Base-by-base conservation (phyloP, 805 yeast genomes). In the Sugiyamaella chiloensis region DNA sequence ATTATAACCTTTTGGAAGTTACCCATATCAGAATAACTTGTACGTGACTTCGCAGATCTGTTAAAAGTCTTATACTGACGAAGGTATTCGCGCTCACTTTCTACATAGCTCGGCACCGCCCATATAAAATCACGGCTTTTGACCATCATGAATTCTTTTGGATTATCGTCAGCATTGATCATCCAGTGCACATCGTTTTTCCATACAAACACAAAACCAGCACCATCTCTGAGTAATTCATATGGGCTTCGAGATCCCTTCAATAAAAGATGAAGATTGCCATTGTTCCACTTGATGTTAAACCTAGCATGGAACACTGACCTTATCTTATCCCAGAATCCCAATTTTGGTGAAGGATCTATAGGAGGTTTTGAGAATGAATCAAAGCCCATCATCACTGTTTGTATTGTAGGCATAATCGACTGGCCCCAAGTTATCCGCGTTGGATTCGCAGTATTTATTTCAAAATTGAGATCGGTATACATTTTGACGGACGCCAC, bases 241-340 rank as follows among this genome's bases (percentile, higher is more conserved):
- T 89, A 89, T 0, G 98, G 98, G 58, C 84, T 83, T 45, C 81
- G 73, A 0, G 91, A 79, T 1, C 95, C 93, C 60, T 87, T 85
- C 59, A 68, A 54, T 31, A 61, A 48, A 9, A 69, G 53, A 46
- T 62, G 60, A n/a, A 69, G 61, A 4, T 69, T 76, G 1, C 75
- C 68, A 19, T 76, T 64, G 2, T 66, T 65, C 73, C 86, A 76
- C 12, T 66, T 60, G 47, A 88, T 71, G 2, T 63, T 65, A 45
- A 83, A 65, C 16, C 78, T 75, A 0, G 96, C 95, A 67, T 90
- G 97, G 56, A 88, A 68, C 12, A 84, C 72, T 24, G 81, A 73
- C 42, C 96, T 69, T 23, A 88, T 65, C 62, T 89, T 91, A 65
- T 90, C 98, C 98, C 98, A 90, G 56, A 89, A 82, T 0, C 98